phyloP scores from a whole-genome alignment of 768 basidiomycete genomes.

The Suillus alpinus region DNA sequence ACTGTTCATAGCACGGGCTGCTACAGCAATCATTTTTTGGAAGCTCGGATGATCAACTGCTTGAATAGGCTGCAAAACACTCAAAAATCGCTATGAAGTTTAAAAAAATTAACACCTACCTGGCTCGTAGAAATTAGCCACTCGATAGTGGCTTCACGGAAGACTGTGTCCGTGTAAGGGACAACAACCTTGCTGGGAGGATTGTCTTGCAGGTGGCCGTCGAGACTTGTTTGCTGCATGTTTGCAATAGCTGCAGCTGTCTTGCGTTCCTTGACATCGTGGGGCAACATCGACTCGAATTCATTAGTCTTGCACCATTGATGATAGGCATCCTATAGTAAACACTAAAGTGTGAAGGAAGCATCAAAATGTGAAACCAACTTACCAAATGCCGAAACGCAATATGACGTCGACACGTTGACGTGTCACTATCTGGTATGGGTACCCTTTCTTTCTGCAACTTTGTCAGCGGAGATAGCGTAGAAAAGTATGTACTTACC shows the following conservation, averaged over 20 bases:
- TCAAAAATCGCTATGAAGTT: neutral
- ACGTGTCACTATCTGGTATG: neutral
- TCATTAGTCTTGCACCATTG: slow-evolving; percentile 26
- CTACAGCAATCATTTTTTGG: too few relatives aligned
- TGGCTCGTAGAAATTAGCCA: slow-evolving; percentile 40
- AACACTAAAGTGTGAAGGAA: neutral
- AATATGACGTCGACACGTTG: neutral
- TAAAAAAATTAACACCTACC: slow-evolving; percentile 20
- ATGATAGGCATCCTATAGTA: slow-evolving; percentile 18
- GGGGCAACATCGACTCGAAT: slow-evolving; percentile 30
- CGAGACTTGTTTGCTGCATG: slow-evolving; percentile 1
- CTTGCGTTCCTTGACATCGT: slow-evolving; percentile 20
- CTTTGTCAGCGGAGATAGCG: neutral
- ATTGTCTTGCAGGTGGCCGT: slow-evolving; percentile 22
- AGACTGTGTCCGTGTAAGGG: slow-evolving; percentile 23
- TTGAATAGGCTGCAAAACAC: neutral
- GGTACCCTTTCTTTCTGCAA: neutral
- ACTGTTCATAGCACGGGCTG: too few relatives aligned
- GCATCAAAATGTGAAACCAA: neutral
- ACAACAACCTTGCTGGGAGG: slow-evolving; percentile 11
- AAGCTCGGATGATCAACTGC: too few relatives aligned
- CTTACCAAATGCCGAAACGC: neutral
- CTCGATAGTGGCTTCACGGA: slow-evolving; percentile 25
- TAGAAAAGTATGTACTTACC: neutral
- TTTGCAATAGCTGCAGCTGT: neutral